Conservation (phyloP, 192 early-diverging fungal genomes). For the Coemansia sp. region DNA sequence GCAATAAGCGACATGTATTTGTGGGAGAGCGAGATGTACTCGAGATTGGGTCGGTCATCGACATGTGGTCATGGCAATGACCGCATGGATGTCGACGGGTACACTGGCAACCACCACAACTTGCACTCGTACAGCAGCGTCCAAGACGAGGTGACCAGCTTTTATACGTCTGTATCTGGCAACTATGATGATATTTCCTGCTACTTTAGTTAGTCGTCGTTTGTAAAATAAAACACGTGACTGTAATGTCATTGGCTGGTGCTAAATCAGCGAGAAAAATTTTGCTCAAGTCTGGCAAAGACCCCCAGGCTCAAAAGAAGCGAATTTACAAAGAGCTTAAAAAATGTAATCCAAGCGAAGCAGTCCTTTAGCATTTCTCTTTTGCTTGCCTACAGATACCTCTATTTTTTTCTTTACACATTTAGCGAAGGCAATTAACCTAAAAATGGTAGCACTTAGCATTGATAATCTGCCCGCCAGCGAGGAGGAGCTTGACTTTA, state of each 20-base stretch:
- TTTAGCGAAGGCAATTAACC: neutral
- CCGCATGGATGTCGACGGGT: constrained; percentile 23
- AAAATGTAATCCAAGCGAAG: neutral
- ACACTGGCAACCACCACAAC: neutral
- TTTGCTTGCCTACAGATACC: neutral
- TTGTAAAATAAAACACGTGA: neutral
- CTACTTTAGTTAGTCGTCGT: constrained; percentile 20
- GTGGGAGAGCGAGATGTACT: constrained; percentile 53
- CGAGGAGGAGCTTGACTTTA: constrained; percentile 87
- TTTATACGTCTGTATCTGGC: constrained; percentile 21
- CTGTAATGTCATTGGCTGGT: neutral
- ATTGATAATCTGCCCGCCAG: constrained; percentile 64
- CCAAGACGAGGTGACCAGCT: constrained; percentile 23
- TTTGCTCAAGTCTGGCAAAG: neutral
- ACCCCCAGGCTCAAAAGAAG: no score
- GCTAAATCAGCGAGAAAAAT: neutral
- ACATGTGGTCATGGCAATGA: constrained; percentile 18
- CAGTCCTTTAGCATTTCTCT: constrained; percentile 8
- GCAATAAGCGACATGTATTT: constrained; percentile 21
- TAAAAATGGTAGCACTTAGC: constrained; percentile 59
- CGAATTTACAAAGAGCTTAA: neutral
- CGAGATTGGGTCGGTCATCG: constrained; percentile 14
- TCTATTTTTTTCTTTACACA: neutral
- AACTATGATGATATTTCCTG: constrained; percentile 34
- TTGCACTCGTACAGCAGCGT: constrained; percentile 21